These are phyloP conservation scores for Avena atlantica DNA, from an alignment of 176 grass and related monocot genomes.

Conservation along the genomic window DNA sequence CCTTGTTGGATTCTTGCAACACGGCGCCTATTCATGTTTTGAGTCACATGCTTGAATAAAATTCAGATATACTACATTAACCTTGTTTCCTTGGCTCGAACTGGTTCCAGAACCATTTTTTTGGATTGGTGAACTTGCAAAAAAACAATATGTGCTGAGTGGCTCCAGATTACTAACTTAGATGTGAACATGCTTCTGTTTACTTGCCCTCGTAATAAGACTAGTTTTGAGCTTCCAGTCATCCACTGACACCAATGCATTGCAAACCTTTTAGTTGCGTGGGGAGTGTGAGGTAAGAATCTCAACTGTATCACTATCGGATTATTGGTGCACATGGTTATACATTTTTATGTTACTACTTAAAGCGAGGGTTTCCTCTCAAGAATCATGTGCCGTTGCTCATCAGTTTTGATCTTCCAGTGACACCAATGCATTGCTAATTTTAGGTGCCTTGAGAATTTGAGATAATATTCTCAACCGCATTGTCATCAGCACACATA, in stretches of 20 bases:
- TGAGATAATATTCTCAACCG: too few species aligned
- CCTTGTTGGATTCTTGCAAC: constrained; percentile 40
- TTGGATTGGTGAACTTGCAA: neutral
- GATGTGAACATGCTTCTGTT: neutral
- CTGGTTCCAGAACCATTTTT: neutral
- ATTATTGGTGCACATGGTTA: neutral
- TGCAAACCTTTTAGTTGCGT: neutral
- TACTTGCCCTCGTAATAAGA: too few species aligned
- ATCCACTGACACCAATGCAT: neutral
- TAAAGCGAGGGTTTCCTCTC: neutral
- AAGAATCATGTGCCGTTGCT: neutral
- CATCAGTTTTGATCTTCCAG: too few species aligned
- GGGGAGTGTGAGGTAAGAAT: neutral
- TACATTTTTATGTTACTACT: neutral
- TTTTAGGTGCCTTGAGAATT: too few species aligned
- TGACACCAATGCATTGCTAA: too few species aligned
- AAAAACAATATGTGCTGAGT: neutral
- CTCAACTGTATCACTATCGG: neutral
- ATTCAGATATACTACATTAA: neutral
- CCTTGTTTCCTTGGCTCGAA: neutral
- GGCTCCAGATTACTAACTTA: neutral
- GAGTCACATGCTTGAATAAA: neutral
- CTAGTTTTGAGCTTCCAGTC: too few species aligned
- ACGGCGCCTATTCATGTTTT: neutral
- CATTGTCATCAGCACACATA: too few species aligned